Evolutionary conservation across 306 rosid genomes (phyloP).

Genomic region (Cajanus cajan): DNA sequence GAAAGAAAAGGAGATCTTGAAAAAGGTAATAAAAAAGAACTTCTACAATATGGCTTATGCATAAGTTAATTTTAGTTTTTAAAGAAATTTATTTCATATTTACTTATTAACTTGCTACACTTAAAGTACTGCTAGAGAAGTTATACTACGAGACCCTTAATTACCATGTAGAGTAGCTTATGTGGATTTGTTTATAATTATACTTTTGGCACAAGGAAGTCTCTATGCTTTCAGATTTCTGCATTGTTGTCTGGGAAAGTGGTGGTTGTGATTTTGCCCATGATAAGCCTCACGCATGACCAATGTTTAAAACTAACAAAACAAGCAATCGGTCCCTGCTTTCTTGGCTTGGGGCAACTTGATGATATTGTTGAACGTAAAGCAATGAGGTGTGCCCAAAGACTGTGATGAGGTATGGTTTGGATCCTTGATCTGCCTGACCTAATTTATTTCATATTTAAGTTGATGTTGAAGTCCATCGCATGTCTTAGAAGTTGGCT

Average conservation of each 20-base stretch:
- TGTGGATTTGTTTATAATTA: conserved; percentile 15
- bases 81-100: no score
- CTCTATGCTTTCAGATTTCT: conserved; percentile 93
- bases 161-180: no score
- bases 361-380: conserved; percentile 77
- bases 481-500: no score
- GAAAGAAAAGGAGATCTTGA: no score
- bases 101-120: no score
- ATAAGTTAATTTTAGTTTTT: no score
- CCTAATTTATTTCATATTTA: no score
- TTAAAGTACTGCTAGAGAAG: no score
- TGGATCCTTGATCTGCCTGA: not conserved
- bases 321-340: conserved; percentile 80
- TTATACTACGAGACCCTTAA: no score
- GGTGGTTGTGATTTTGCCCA: conserved; percentile 92
- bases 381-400: conserved; percentile 91
- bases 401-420: conserved; percentile 74
- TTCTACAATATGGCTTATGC: no score
- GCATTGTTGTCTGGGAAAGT: conserved; percentile 88
- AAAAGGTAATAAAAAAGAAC: no score
- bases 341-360: conserved; percentile 96
- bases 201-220: conserved; percentile 65
- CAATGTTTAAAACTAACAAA: conserved; percentile 81
- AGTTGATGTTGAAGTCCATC: not conserved
- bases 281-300: conserved; percentile 95